Evolutionary conservation across 768 basidiomycete species (phyloP).

Genomic region (Rhodotorula toruloides): DNA sequence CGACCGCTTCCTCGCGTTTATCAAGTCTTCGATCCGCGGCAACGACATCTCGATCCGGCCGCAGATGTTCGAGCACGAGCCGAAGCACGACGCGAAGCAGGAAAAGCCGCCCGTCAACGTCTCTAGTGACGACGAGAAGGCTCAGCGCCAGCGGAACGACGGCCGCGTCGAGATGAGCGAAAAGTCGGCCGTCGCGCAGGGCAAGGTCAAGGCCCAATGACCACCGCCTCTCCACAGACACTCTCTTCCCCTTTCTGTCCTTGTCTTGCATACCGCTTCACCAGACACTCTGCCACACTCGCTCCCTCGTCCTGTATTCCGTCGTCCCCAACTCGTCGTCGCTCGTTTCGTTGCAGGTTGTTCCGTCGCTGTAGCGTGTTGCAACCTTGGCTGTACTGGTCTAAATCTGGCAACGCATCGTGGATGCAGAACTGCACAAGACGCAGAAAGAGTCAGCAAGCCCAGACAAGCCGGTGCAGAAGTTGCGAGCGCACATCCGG

Average conservation of each 20-base stretch:
- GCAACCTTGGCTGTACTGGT: too few species aligned
- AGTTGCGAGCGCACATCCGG: constrained; percentile 43
- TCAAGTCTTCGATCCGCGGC: constrained; percentile 78
- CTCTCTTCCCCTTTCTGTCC: not conserved
- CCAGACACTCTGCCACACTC: too few species aligned
- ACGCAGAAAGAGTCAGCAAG: not conserved
- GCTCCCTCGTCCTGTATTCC: too few species aligned
- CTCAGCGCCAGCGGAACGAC: not conserved
- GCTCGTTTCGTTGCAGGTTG: too few species aligned
- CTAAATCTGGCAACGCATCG: too few species aligned
- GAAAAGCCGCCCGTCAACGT: not conserved
- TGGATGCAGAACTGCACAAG: constrained; percentile 36
- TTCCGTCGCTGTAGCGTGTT: too few species aligned
- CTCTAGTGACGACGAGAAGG: constrained; percentile 2
- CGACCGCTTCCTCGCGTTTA: constrained; percentile 71
- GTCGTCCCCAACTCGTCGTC: too few species aligned
- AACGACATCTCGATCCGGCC: constrained; percentile 59
- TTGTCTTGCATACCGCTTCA: too few species aligned
- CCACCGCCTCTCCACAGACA: not conserved
- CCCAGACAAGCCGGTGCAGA: not conserved
- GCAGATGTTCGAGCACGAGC: constrained; percentile 21
- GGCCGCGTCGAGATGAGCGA: not conserved
- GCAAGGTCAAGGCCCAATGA: constrained; percentile 10
- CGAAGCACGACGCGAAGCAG: not conserved
- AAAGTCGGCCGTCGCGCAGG: not conserved